phyloP scores from a whole-genome alignment of 2,329 filamentous ascomycete genomes.

The Aspergillus pseudoterreus region DNA sequence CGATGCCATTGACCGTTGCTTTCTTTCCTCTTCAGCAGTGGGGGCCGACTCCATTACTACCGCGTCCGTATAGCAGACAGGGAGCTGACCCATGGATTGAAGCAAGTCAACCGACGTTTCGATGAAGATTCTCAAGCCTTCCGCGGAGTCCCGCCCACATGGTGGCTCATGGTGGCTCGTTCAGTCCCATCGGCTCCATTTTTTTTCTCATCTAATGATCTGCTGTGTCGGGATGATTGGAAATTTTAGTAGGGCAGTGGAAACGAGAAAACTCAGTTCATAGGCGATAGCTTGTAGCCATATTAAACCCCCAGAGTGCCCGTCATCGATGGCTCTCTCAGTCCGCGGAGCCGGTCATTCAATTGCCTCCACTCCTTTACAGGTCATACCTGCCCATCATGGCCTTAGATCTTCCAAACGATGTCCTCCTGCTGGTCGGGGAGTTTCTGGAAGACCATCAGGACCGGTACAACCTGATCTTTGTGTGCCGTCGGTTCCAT shows the following conservation, averaged over 20 bases:
- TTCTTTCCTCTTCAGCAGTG: neutral
- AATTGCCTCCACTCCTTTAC: neutral
- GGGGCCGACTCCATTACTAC: neutral
- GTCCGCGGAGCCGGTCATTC: neutral
- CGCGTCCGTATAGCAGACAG: too few species aligned
- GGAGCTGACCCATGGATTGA: slow-evolving; percentile 2
- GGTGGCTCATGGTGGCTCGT: slow-evolving; percentile 3
- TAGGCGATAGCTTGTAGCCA: neutral
- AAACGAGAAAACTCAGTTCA: slow-evolving; percentile 2
- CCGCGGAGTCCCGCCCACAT: slow-evolving; percentile 10
- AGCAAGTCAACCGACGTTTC: slow-evolving; percentile 9
- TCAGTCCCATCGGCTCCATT: slow-evolving; percentile 6
- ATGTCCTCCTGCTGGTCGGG: slow-evolving; percentile 27
- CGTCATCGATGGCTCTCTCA: neutral
- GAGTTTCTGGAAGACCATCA: slow-evolving; percentile 21
- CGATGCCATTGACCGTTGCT: neutral
- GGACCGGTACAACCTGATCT: slow-evolving; percentile 25
- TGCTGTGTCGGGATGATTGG: neutral
- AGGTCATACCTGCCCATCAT: slow-evolving; percentile 14
- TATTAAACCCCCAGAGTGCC: slow-evolving; percentile 3
- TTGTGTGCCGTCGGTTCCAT: slow-evolving; percentile 24
- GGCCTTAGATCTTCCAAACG: slow-evolving; percentile 22
- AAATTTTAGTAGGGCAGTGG: slow-evolving; percentile 3
- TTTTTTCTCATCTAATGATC: slow-evolving; percentile 6
- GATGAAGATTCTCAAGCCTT: slow-evolving; percentile 12